Percentiles rank a stretch among this genome's conserved stretches.
Conservation (phyloP, 2,329 filamentous ascomycete species). For the Pezicula neosporulosa region DNA sequence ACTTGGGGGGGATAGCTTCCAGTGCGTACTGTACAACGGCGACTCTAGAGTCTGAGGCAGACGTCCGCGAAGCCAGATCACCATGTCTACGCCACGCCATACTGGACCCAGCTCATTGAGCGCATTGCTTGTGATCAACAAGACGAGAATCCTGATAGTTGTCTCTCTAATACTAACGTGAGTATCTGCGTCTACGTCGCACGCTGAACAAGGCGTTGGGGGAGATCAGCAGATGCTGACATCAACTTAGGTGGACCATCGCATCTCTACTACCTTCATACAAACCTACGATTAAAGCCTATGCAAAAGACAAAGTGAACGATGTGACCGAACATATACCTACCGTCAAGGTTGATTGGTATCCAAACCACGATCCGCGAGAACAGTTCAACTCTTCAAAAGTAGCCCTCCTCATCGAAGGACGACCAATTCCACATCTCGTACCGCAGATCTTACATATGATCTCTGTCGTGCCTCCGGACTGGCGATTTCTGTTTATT, state of each 20-base stretch:
- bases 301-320: constrained; percentile 21
- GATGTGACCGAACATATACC: constrained; percentile 24
- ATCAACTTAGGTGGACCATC: constrained; percentile 41
- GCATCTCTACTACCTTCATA: constrained; percentile 41
- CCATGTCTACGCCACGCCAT: constrained; percentile 13
- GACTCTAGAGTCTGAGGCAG: no score
- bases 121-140: constrained; percentile 20
- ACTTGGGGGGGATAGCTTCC: no score
- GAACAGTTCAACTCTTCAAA: constrained; percentile 42
- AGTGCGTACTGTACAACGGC: neutral
- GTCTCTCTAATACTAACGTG: constrained; percentile 24
- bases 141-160: constrained; percentile 16
- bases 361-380: constrained; percentile 23
- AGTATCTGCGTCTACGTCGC: constrained; percentile 7
- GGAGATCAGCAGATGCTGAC: neutral
- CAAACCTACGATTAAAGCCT: constrained; percentile 37
- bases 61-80: neutral
- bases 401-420: constrained; percentile 49
- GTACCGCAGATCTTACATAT: constrained; percentile 49
- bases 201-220: neutral
- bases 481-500: constrained; percentile 53
- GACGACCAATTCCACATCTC: constrained; percentile 43
- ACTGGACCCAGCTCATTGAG: constrained; percentile 10
- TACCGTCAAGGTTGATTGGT: constrained; percentile 26
- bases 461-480: constrained; percentile 47